Conservation (phyloP, 768 basidiomycete species). For the Solioccasus polychromus region DNA sequence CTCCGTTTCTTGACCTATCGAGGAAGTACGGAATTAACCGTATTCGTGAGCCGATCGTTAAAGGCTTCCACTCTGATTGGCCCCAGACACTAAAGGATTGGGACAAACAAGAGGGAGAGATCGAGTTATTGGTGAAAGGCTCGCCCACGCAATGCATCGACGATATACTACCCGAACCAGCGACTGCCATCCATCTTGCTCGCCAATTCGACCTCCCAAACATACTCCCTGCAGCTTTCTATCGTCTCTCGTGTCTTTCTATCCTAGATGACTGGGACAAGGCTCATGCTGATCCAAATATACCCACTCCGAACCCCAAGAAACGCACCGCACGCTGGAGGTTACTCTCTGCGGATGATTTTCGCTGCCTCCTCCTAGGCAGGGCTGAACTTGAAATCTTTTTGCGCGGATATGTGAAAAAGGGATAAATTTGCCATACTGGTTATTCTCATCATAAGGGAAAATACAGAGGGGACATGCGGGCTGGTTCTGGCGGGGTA, state of each 20-base stretch:
- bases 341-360: conserved; percentile 17
- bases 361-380: conserved; percentile 14
- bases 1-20: conserved; percentile 8
- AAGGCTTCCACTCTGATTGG: conserved; percentile 9
- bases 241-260: conserved; percentile 39
- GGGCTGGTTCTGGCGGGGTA: too few relatives aligned
- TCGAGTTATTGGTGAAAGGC: not conserved
- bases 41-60: conserved; percentile 3
- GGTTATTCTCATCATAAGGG: too few relatives aligned
- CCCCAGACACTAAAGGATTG: conserved; percentile 11
- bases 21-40: conserved; percentile 13
- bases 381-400: conserved; percentile 1
- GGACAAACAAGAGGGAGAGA: conserved; percentile 7
- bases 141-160: not conserved
- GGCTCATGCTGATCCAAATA: not conserved
- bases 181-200: conserved; percentile 40
- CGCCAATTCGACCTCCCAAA: conserved; percentile 37
- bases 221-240: conserved; percentile 48
- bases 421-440: not conserved
- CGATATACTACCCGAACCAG: conserved; percentile 26
- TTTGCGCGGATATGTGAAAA: not conserved
- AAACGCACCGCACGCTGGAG: conserved; percentile 26
- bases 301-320: not conserved
- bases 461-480: too few relatives aligned
- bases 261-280: conserved; percentile 19